Percentiles rank a stretch among this genome's conserved stretches.
Conservation (phyloP, 352 stramenopile genomes). For the Bremia lactucae region DNA sequence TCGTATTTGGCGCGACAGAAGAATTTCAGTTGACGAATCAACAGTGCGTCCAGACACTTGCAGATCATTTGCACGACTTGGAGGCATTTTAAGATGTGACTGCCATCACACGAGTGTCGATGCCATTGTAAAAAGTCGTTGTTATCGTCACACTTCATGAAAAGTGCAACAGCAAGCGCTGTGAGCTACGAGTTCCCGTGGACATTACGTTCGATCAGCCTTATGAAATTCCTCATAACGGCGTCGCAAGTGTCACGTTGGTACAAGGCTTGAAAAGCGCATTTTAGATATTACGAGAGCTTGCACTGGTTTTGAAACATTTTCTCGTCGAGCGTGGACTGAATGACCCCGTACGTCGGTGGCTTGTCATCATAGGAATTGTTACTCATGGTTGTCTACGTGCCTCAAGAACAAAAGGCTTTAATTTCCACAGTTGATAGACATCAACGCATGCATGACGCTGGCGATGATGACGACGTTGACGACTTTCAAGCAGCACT, state of each 20-base stretch:
- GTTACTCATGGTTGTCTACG: conserved; percentile 65
- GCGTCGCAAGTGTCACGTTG: conserved; percentile 62
- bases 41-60: conserved; percentile 35
- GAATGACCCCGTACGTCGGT: conserved; percentile 86
- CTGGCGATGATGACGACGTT: conserved; percentile 9
- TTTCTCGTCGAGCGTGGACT: conserved; percentile 79
- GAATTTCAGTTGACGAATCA: conserved; percentile 36
- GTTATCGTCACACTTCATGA: conserved; percentile 25
- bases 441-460: conserved; percentile 4
- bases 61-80: conserved; percentile 16
- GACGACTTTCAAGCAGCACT: conserved; percentile 14
- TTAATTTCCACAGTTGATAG: conserved; percentile 18
- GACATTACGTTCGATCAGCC: conserved; percentile 82
- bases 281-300: conserved; percentile 70
- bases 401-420: conserved; percentile 51
- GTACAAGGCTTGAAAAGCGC: conserved; percentile 46
- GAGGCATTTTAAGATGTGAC: conserved; percentile 44
- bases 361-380: conserved; percentile 85
- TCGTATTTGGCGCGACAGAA: conserved; percentile 59
- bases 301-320: conserved; percentile 85
- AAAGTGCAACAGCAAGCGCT: background rate
- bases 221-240: conserved; percentile 42
- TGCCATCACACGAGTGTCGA: conserved; percentile 53
- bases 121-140: conserved; percentile 72
- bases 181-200: conserved; percentile 41